Conservation (phyloP, 75 land plant species). For the Picea sitchensis region DNA sequence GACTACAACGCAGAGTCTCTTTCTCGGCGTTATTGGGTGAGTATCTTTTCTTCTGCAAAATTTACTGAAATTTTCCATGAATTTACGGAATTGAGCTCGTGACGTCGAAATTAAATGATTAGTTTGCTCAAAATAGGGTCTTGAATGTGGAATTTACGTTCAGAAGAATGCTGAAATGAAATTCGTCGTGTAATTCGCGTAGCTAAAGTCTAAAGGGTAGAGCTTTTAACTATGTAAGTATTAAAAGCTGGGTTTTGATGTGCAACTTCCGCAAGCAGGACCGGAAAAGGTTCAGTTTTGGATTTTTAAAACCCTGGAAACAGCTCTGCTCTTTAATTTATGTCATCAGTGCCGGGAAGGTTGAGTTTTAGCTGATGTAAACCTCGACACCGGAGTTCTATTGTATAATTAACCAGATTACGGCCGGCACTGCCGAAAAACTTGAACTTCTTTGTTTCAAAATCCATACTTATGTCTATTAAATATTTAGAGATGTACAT, state of each 20-base stretch:
- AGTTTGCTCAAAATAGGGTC: not conserved
- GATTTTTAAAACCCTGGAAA: not conserved
- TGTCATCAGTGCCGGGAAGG: not conserved
- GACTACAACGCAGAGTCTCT: slow-evolving; percentile 33
- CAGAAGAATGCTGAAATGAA: not conserved
- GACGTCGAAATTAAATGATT: too few species aligned
- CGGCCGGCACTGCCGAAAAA: not conserved
- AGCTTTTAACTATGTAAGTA: not conserved
- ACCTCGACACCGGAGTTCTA: not conserved
- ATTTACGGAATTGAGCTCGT: too few species aligned
- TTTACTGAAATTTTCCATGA: too few species aligned
- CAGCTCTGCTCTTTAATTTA: not conserved
- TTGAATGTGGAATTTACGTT: not conserved
- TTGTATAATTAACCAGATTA: not conserved
- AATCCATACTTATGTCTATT: too few species aligned
- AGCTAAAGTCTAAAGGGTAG: not conserved
- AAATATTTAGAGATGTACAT: too few species aligned
- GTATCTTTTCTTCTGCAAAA: not conserved
- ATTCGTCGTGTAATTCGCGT: not conserved
- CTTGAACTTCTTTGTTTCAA: too few species aligned
- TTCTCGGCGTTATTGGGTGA: slow-evolving; percentile 76
- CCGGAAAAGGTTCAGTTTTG: not conserved
- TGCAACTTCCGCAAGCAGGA: not conserved
- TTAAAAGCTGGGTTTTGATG: not conserved
- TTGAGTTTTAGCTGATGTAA: not conserved